Evolutionary conservation across 2,329 filamentous ascomycete genomes (phyloP), one percentile per base, ranked within the genome.

Genomic region (Talaromyces sp.): DNA sequence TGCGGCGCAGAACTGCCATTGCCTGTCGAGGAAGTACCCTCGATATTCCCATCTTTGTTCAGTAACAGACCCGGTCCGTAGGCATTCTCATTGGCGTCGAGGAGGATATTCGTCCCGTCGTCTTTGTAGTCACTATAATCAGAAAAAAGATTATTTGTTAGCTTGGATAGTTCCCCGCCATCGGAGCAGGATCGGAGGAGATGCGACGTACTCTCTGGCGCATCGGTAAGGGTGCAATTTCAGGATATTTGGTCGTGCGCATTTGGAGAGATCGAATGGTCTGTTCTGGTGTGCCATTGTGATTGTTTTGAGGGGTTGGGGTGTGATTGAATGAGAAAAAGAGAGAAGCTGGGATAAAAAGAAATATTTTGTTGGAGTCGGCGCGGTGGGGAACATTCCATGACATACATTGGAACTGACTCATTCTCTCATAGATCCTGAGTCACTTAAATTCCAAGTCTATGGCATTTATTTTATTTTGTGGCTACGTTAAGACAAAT

Each of bases 61-160:
- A 89, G 71, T 2, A 84, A 81, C 58, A 97, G 81, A 1, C 91
- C 90, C 0, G 95, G 94, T 0, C 95, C 95, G 73, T 90, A 97
- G 67, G 95, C 93, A 75, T 99, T 99, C 81, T 99, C 95, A 74
- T 99, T 99, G 72, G 95, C 95, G 77, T 99, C 95, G 70, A 99
- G 90, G 61, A 99, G 89, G 73, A 98, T 88, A 75, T 98, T 98
- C 66, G 89, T 94, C 71, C 95, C 95, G 76, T 99, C 91, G 77
- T 99, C 94, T 82, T 99, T 97, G 86, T 99, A 98, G 85, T 99
- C 95, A 82, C 92, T 96, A 13, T 40, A 10, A n/a, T n/a, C 40
- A n/a, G 19, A 31, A 36, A n/a, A 19, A 22, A 15, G 31, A 8
- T 43, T 27, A 19, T 36, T 45, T 19, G 27, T 45, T 58, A 45